Evolutionary conservation across 331 rosid genomes (phyloP).

Genomic region (Malus hybrid): DNA sequence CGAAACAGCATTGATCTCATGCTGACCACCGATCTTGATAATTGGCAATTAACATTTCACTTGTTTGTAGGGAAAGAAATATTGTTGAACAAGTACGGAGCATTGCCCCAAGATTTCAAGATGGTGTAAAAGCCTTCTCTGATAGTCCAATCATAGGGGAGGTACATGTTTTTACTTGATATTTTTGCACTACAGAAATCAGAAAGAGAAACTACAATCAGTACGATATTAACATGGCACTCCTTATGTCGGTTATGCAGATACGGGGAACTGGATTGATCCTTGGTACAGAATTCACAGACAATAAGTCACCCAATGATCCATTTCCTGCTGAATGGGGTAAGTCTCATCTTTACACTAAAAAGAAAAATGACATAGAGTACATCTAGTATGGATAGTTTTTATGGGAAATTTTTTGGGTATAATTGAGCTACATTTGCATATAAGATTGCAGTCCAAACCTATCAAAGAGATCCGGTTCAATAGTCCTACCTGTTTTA

Average conservation of each 20-base stretch:
- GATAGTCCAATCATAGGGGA: constrained; percentile 90
- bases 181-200: neutral
- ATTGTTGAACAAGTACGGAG: constrained; percentile 46
- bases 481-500: too few relatives aligned
- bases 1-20: neutral
- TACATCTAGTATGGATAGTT: neutral
- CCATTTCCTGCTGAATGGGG: constrained; percentile 95
- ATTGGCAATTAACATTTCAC: neutral
- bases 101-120: constrained; percentile 73
- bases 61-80: constrained; percentile 69
- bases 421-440: too few relatives aligned
- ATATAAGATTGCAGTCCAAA: too few relatives aligned
- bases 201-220: neutral
- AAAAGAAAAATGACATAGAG: neutral
- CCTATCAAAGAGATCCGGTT: too few relatives aligned
- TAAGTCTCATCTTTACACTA: constrained; percentile 23
- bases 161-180: constrained; percentile 36
- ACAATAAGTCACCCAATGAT: constrained; percentile 83
- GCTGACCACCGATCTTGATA: neutral
- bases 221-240: neutral
- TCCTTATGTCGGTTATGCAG: constrained; percentile 39
- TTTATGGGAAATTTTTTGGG: too few relatives aligned
- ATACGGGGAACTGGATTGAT: constrained; percentile 86
- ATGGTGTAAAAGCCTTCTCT: constrained; percentile 66
- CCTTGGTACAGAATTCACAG: constrained; percentile 65